Conservation (phyloP, 768 basidiomycete genomes). For the Amyloporia xantha region DNA sequence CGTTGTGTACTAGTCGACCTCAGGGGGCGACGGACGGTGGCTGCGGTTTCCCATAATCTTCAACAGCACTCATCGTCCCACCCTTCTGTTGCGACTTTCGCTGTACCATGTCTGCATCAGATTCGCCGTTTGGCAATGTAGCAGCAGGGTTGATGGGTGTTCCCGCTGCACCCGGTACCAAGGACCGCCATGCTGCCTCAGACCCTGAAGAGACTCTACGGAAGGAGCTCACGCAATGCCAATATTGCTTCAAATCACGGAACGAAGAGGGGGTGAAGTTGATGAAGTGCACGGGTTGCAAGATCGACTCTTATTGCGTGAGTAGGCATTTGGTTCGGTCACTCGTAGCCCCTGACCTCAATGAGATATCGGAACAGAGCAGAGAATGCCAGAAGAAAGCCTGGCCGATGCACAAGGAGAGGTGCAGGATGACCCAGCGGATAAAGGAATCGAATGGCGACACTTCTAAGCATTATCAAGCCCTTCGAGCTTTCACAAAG, state of each 20-base stretch:
- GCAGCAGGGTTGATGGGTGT: no score
- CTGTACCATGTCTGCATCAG: neutral
- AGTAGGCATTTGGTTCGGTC: neutral
- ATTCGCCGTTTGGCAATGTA: no score
- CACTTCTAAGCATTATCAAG: neutral
- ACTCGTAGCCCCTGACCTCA: neutral
- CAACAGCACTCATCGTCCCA: no score
- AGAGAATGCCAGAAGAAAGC: constrained; percentile 1
- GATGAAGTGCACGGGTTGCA: neutral
- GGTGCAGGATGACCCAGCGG: neutral
- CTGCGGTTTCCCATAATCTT: neutral
- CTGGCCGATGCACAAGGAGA: constrained; percentile 1
- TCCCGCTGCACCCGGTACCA: neutral
- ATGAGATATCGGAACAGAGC: neutral
- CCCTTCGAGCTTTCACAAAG: neutral
- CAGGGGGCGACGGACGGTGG: neutral
- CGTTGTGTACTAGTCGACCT: neutral
- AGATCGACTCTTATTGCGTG: neutral
- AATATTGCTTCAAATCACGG: constrained; percentile 3
- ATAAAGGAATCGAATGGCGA: neutral
- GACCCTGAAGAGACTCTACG: neutral
- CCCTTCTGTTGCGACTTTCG: neutral
- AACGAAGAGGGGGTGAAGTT: neutral
- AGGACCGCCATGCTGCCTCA: neutral
- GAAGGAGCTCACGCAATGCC: neutral